Evolutionary conservation across 768 basidiomycete genomes (phyloP), one percentile per base, ranked within the genome.

Genomic region (Suillus variegatus): DNA sequence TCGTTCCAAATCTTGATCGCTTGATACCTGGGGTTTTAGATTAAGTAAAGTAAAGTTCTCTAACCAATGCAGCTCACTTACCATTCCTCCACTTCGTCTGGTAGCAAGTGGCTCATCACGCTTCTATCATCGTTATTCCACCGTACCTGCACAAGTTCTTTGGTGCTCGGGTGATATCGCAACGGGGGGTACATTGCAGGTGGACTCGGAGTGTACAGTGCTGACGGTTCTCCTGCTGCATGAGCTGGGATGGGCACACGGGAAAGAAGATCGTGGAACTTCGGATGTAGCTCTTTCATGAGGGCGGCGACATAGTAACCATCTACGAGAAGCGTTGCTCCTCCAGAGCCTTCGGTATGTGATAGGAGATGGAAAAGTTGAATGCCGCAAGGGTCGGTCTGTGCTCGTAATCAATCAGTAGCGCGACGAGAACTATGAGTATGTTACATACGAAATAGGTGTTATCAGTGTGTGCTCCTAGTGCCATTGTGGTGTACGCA

Each of bases 91-190:
- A 98, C 87, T 66, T 85, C 71, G 9, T 82, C 81, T 0, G 88
- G 79, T 18, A 81, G 78, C 67, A 94, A 68, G 67, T 83, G 79
- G 66, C 80, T 85, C 81, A 99, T 85, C 3, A 89, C 90, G 65
- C 93, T 95, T 61, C 97, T 81, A 75, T 99, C 96, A 69, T 95
- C 92, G 67, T 94, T 96, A 72, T 98, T 99, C 93, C 95, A 99
- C 62, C 96, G 79, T 41, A 98, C 89, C 66, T 93, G 90, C 5
- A 81, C 76, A 0, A 98, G 81, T 66, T 89, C 85, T 2, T 85
- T 87, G 14, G 82, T 85, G 9, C 74, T 62, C 2, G 76, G 70
- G 61, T 94, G 89, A 73, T 94, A 91, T 18, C 83, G 78, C 6
- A 98, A 81, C 0, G 92, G 85, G 0, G 95, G 91, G 70, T 90